Percentiles rank a stretch among this genome's conserved stretches.
Evolutionary conservation across 768 basidiomycete genomes (phyloP).

Genomic region (Xerocomellus intermedius): DNA sequence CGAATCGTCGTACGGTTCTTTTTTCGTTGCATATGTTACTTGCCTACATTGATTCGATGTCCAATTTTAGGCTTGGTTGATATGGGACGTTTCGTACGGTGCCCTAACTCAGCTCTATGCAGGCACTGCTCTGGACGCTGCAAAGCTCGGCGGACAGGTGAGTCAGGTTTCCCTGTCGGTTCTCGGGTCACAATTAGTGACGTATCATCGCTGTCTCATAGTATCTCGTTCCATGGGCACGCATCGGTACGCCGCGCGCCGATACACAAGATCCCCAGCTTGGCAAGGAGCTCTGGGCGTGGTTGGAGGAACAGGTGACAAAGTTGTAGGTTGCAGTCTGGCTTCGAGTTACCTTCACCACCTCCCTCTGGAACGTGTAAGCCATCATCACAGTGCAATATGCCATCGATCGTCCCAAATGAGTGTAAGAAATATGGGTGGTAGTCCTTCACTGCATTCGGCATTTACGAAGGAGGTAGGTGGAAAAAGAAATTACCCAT

Average conservation of each 20-base stretch:
- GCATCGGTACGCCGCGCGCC: neutral
- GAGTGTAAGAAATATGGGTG: too few species aligned
- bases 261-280: constrained; percentile 7
- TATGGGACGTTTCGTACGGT: constrained; percentile 1
- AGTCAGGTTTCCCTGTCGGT: neutral
- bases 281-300: constrained; percentile 10
- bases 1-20: constrained; percentile 1
- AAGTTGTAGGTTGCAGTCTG: neutral
- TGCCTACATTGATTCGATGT: neutral
- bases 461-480: too few species aligned
- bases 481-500: too few species aligned
- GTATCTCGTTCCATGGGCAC: constrained; percentile 11
- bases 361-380: neutral
- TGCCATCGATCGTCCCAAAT: too few species aligned
- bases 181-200: neutral
- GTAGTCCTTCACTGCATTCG: too few species aligned
- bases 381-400: too few species aligned
- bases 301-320: constrained; percentile 11
- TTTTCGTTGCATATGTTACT: neutral
- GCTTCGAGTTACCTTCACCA: neutral
- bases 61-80: neutral
- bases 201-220: neutral
- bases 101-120: constrained; percentile 12
- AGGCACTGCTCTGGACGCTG: constrained; percentile 4
- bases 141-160: constrained; percentile 6